Evolutionary conservation across 495 filamentous ascomycete species (phyloP), one percentile per base, ranked within the genome.

Genomic region (Terfezia claveryi): DNA sequence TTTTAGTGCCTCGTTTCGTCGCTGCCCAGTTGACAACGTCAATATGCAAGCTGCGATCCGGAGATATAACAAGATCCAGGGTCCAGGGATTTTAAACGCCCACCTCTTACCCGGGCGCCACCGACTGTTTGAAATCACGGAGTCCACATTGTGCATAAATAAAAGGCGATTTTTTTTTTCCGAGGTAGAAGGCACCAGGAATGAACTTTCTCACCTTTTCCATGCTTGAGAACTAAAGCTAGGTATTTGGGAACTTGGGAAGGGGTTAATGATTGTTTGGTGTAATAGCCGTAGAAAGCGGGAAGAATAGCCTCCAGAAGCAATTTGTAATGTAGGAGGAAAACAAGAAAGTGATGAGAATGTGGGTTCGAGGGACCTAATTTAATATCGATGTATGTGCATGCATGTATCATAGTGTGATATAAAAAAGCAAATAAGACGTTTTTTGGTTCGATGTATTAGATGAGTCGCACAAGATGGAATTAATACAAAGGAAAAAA

Each of bases 101-200:
- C 20, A 0, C 20, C 20, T 20, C 20, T 2, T 20, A 20, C 20
- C 20, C 20, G 20, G 20, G 20, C n/a, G 20, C 20, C 20, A 36
- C 53, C 53, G 61, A 62, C 55, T 62, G 58, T 62, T 62, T 58
- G 57, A 58, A 54, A 62, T n/a, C 14, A 49, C 14, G 44, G 20
- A 20, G 20, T 20, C 2, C 20, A 20, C 20, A 20, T 49, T 3
- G 0, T 14, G 6, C 14, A 49, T 14, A 5, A 49, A 6, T 10
- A 20, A 14, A n/a, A 9, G 20, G 14, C 44, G 44, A 49, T 6
- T n/a, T 49, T 49, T 14, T n/a, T n/a, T n/a, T 14, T 49, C 0
- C 5, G 1, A 49, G 20, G 4, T 41, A 54, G 53, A 32, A 32
- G 27, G 7, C 27, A 32, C 27, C 7, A 32, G 27, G 7, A 4